Evolutionary conservation across 257 asterid genomes (phyloP).

Genomic region (Nicotiana tomentosiformis): DNA sequence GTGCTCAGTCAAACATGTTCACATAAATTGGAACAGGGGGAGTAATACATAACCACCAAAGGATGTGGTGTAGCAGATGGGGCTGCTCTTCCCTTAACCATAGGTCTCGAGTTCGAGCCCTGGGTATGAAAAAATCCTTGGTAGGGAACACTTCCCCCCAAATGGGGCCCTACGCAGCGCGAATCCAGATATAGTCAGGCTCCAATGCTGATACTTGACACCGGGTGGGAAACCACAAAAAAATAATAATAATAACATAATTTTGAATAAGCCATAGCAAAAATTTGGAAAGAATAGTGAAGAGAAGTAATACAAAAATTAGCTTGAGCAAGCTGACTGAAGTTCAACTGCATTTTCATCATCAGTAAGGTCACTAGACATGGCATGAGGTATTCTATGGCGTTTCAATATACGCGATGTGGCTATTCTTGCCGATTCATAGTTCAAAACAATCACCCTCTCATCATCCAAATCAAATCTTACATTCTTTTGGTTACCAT

Average conservation of each 20-base stretch:
- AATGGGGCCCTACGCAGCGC: too few species aligned
- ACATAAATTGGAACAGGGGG: too few species aligned
- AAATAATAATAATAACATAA: not conserved
- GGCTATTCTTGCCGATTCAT: constrained; percentile 63
- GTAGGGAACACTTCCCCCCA: too few species aligned
- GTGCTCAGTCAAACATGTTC: too few species aligned
- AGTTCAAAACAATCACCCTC: constrained; percentile 73
- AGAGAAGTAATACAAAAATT: constrained; percentile 10
- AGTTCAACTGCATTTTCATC: constrained; percentile 29
- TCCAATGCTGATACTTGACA: too few species aligned
- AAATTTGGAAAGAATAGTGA: not conserved
- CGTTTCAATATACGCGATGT: constrained; percentile 71
- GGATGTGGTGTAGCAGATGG: too few species aligned
- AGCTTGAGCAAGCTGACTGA: constrained; percentile 42
- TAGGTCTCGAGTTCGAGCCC: too few species aligned
- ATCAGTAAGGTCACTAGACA: constrained; percentile 61
- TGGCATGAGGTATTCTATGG: constrained; percentile 73
- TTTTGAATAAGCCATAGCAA: not conserved
- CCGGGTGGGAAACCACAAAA: too few species aligned
- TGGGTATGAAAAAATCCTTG: too few species aligned
- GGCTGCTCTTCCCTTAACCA: too few species aligned
- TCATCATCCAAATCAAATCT: constrained; percentile 94
- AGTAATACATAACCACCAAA: too few species aligned
- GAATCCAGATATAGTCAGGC: too few species aligned
- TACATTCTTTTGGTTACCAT: constrained; percentile 37